Evolutionary conservation across 768 basidiomycete genomes (phyloP).

Genomic region (Lactifluus piperatus): DNA sequence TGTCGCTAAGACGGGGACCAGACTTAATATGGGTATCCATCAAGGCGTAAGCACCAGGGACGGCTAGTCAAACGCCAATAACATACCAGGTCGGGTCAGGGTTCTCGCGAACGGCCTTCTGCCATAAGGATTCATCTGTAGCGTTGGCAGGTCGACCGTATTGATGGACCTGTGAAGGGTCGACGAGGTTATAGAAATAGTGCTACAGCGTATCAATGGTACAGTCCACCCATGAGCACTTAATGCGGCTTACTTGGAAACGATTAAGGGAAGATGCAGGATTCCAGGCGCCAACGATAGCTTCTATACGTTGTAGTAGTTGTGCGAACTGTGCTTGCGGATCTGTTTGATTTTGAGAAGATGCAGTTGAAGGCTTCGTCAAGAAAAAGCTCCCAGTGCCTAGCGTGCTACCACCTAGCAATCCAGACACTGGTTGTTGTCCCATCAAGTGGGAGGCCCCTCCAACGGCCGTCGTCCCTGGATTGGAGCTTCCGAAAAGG

Average conservation of each 20-base stretch:
- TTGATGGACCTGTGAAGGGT: conserved; percentile 51
- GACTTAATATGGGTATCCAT: conserved; percentile 31
- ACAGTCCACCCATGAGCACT: background rate
- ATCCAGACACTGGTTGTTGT: conserved; percentile 13
- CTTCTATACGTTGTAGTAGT: conserved; percentile 52
- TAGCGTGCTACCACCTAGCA: conserved; percentile 21
- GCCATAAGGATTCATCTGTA: conserved; percentile 64
- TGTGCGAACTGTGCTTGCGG: conserved; percentile 49
- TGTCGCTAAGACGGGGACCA: conserved; percentile 70
- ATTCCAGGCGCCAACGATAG: conserved; percentile 63
- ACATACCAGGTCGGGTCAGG: conserved; percentile 71
- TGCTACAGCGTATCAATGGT: conserved; percentile 37
- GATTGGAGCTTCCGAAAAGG: background rate
- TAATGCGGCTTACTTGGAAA: conserved; percentile 54
- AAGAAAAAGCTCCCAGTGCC: conserved; percentile 19
- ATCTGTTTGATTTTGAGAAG: conserved; percentile 45
- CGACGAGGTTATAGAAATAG: conserved; percentile 79
- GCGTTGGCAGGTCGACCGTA: conserved; percentile 70
- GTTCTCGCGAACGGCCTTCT: conserved; percentile 71
- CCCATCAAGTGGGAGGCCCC: background rate
- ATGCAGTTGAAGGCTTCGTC: conserved; percentile 26
- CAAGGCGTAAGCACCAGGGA: conserved; percentile 1
- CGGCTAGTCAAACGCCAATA: background rate
- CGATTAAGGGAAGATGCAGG: conserved; percentile 57
- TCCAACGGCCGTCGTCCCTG: background rate